Base-by-base conservation (phyloP, 2,329 filamentous ascomycete species). In the Bipolaris sorokiniana region DNA sequence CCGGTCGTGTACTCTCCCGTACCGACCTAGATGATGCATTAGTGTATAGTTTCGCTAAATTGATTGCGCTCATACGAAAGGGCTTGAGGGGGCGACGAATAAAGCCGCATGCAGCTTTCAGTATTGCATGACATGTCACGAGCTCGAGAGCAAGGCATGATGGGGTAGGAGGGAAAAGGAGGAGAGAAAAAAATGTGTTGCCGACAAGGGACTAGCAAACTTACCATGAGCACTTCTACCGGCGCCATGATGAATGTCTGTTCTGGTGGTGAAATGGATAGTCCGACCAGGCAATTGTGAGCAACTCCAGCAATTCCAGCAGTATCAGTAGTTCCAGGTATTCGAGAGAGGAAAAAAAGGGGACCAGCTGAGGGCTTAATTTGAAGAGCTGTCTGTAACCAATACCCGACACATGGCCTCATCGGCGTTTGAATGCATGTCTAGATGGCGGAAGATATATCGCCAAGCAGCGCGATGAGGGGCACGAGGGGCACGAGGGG, bases 1-100 rank as follows among this genome's bases (percentile, higher is more conserved):
- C 93, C 93, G 41, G 94, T 97, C 69, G 94, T 97, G 83, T 97
- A 97, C 84, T 97, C 93, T 71, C 93, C 94, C 10, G 93, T 97
- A 64, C 93, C 93, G 57, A 97, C 86, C 90, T 77, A 48, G 26
- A 48, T 37, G 23, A 31, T 31, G 37, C 7, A 48, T 70, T 47
- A 67, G 64, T 54, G 44, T 36, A n/a, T n/a, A 18, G 15, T 28
- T 18, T 22, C 47, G 20, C 40, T 37, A 26, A 28, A 42, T 40
- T 37, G 16, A 46, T 40, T 37, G 16, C 46, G 50, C 22, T 34
- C 28, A 16, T 26, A 22, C 38, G 16, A 26, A n/a, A 36, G 26
- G 33, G 20, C 2, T 41, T 41, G 38, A 41, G 2, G 20, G 15
- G 13, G 20, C 15, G 20, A 41, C 13, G 5, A 15, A 23, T 23